Evolutionary conservation across 2,329 filamentous ascomycete genomes (phyloP).

Genomic region (Fulvia fulva): DNA sequence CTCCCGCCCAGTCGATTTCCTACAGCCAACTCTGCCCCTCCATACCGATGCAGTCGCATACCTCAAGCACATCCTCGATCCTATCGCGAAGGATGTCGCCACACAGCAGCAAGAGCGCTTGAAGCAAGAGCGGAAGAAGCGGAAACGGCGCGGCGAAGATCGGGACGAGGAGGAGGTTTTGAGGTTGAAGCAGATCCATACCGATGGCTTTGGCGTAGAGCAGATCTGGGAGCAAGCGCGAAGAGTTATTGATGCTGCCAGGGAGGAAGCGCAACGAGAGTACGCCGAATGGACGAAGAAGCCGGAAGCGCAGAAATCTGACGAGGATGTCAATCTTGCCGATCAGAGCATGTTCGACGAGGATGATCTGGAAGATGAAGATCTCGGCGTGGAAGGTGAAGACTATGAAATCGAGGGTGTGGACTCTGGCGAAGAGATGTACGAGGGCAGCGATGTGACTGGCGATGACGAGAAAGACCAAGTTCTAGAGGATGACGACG

Average conservation of each 20-base stretch:
- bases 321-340: conserved; percentile 30
- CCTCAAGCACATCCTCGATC: conserved; percentile 76
- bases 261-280: conserved; percentile 50
- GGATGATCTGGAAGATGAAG: conserved; percentile 34
- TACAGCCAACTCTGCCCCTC: conserved; percentile 67
- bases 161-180: conserved; percentile 52
- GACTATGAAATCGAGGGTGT: conserved; percentile 34
- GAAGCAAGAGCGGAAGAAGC: conserved; percentile 67
- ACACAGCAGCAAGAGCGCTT: conserved; percentile 67
- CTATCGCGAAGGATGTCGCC: conserved; percentile 68
- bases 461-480: conserved; percentile 32
- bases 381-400: conserved; percentile 34
- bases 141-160: conserved; percentile 60
- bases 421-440: conserved; percentile 36
- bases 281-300: conserved; percentile 32
- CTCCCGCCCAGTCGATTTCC: conserved; percentile 60
- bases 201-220: conserved; percentile 79
- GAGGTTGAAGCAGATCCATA: conserved; percentile 76
- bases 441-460: conserved; percentile 34
- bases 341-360: conserved; percentile 25
- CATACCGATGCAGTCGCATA: conserved; percentile 67
- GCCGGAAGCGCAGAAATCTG: conserved; percentile 21
- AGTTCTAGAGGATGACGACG: conserved; percentile 35
- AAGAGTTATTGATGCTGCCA: conserved; percentile 68
- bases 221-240: conserved; percentile 95